Percentiles rank a stretch among this genome's conserved stretches.
phyloP scores from a whole-genome alignment of 805 yeast species.

The Scheffersomyces amazonensis region DNA sequence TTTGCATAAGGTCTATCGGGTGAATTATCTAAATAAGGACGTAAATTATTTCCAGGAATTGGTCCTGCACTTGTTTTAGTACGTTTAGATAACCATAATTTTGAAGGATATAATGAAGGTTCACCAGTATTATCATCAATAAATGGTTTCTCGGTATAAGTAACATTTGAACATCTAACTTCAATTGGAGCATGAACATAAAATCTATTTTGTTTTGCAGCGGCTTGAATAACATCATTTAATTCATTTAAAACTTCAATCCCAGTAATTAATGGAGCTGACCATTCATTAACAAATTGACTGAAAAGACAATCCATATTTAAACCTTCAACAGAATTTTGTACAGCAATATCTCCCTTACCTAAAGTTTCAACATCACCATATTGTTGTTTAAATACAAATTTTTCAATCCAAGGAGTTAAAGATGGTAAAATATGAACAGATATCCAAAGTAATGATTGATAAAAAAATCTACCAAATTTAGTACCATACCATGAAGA shows the following conservation, averaged over 20 bases:
- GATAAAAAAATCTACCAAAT: slow-evolving; percentile 77
- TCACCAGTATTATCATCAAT: slow-evolving; percentile 31
- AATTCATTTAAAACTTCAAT: slow-evolving; percentile 66
- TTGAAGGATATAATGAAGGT: slow-evolving; percentile 38
- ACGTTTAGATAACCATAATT: slow-evolving; percentile 52
- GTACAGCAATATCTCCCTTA: slow-evolving; percentile 64
- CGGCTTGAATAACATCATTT: slow-evolving; percentile 57
- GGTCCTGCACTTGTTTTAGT: slow-evolving; percentile 65
- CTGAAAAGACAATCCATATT: slow-evolving; percentile 95
- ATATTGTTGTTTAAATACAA: slow-evolving; percentile 82
- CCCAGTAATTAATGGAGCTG: slow-evolving; percentile 82
- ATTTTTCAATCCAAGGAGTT: slow-evolving; percentile 82
- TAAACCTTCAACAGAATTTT: slow-evolving; percentile 79
- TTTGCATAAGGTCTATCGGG: slow-evolving; percentile 58
- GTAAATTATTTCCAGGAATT: slow-evolving; percentile 75
- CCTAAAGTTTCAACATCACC: slow-evolving; percentile 70
- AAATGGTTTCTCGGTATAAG: slow-evolving; percentile 41
- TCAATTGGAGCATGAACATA: slow-evolving; percentile 95
- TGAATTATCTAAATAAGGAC: slow-evolving; percentile 80
- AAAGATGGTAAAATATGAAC: slow-evolving; percentile 69
- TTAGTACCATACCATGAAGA: slow-evolving; percentile 83
- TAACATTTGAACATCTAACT: slow-evolving; percentile 88
- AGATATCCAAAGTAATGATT: slow-evolving; percentile 73
- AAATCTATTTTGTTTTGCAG: slow-evolving; percentile 58
- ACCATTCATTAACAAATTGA: slow-evolving; percentile 96